Evolutionary conservation across 371 early-diverging fungal genomes (phyloP), one percentile per base, ranked within the genome.

Genomic region (Mucor saturninus): DNA sequence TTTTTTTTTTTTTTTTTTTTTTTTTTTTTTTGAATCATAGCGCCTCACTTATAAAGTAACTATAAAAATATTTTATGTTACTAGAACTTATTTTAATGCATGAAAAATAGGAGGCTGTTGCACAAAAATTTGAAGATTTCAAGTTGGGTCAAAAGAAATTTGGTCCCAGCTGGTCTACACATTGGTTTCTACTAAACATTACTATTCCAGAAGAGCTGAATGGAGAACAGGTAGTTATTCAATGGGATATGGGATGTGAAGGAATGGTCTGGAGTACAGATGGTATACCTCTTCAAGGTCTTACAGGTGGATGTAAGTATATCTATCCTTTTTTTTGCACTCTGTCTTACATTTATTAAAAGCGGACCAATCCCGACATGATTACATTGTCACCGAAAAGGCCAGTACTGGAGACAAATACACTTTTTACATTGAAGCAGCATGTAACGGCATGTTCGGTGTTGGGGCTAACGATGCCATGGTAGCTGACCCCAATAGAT

Each of bases 391-490:
- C 14, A 82, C 91, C 1, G 67, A 81, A 6, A 75, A 79, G 30
- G 92, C 91, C 7, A 72, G 67, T 10, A 82, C 81, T 10, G 91
- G 87, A 0, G 89, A 92, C 54, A 71, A 69, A 14, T 79, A 85
- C 50, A 76, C 86, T 7, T 86, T 96, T 56, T 95, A 89, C 65
- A 76, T 97, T 52, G 98, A 97, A 64, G 88, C 93, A 35, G 96
- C 95, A 1, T 95, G 95, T 70, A 98, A 98, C 73, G 92, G 92
- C 39, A 84, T 97, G 89, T 95, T 95, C 83, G 97, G 98, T 37
- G 83, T 86, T 40, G 94, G 91, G 14, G 78, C 81, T 43, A 71
- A 49, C 4, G 62, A 73, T 39, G 88, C 91, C 48, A 85, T 85
- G 52, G 91, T 95, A 0, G 93, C 95, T 0, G 79, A 90, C 13